Conservation (phyloP, 768 basidiomycete species). For the Collybiopsis luxurians region DNA sequence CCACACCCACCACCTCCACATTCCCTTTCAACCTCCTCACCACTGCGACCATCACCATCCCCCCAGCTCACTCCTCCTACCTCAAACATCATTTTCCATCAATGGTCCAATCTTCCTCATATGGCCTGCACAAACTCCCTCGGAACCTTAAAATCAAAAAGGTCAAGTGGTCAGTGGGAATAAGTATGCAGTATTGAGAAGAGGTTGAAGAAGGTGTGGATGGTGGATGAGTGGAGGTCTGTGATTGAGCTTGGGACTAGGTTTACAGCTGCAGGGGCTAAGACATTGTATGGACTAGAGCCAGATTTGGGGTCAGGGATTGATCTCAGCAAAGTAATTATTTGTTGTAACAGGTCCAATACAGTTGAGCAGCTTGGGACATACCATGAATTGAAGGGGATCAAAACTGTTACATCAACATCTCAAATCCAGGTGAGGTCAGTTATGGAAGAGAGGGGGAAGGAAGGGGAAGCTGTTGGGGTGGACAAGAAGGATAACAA, state of each 20-base stretch:
- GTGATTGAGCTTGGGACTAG: neutral
- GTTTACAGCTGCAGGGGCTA: no score
- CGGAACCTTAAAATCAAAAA: conserved; percentile 67
- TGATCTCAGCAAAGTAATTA: conserved; percentile 63
- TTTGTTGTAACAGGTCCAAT: conserved; percentile 79
- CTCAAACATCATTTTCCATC: conserved; percentile 59
- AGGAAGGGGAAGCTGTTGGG: neutral
- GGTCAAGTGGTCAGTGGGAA: conserved; percentile 78
- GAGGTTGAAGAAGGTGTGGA: conserved; percentile 73
- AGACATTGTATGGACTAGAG: conserved; percentile 23
- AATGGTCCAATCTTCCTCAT: conserved; percentile 55
- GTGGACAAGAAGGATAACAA: neutral
- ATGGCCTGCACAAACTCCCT: conserved; percentile 77
- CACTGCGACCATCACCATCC: conserved; percentile 89
- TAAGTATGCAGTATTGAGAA: conserved; percentile 73
- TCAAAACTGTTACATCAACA: conserved; percentile 65
- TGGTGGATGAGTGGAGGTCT: conserved; percentile 42
- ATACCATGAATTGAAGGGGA: conserved; percentile 57
- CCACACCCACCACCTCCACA: conserved; percentile 27
- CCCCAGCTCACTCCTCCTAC: conserved; percentile 66
- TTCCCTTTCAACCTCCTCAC: conserved; percentile 83
- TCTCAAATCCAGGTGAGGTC: conserved; percentile 44
- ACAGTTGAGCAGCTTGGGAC: conserved; percentile 62
- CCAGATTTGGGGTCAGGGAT: conserved; percentile 14
- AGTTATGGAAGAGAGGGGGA: neutral